phyloP scores from a whole-genome alignment of 768 basidiomycete genomes.

The Boletus bicolor region DNA sequence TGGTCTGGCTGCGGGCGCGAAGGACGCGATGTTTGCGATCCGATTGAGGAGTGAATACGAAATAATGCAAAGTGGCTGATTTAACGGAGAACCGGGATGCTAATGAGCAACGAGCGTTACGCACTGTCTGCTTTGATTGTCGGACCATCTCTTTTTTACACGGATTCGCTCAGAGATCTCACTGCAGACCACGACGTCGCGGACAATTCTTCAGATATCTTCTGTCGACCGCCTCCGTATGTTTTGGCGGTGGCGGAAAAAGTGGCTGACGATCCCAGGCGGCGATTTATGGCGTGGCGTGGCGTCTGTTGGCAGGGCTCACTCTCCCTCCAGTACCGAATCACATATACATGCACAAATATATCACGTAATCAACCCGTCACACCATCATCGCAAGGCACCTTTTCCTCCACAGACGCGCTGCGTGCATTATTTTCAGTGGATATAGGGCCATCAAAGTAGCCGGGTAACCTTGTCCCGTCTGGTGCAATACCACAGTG shows the following conservation, averaged over 20 bases:
- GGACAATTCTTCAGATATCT: constrained; percentile 1
- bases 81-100: constrained; percentile 14
- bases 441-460: constrained; percentile 26
- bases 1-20: constrained; percentile 33
- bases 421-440: not conserved
- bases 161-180: constrained; percentile 19
- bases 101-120: constrained; percentile 18
- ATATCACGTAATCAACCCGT: constrained; percentile 24
- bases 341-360: constrained; percentile 21
- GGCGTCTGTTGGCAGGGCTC: constrained; percentile 16
- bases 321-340: not conserved
- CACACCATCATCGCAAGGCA: not conserved
- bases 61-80: constrained; percentile 20
- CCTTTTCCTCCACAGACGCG: not conserved
- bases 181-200: not conserved
- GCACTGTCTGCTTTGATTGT: constrained; percentile 35
- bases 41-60: not conserved
- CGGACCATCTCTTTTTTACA: constrained; percentile 26
- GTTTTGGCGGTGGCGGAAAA: constrained; percentile 15
- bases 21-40: constrained; percentile 4
- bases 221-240: constrained; percentile 4
- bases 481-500: constrained; percentile 56
- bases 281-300: constrained; percentile 27
- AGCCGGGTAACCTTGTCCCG: constrained; percentile 43
- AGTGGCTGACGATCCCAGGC: constrained; percentile 29